These are phyloP conservation scores for Erythrobasidium yunnanense DNA, from an alignment of 768 basidiomycete genomes.

Conservation along the genomic window DNA sequence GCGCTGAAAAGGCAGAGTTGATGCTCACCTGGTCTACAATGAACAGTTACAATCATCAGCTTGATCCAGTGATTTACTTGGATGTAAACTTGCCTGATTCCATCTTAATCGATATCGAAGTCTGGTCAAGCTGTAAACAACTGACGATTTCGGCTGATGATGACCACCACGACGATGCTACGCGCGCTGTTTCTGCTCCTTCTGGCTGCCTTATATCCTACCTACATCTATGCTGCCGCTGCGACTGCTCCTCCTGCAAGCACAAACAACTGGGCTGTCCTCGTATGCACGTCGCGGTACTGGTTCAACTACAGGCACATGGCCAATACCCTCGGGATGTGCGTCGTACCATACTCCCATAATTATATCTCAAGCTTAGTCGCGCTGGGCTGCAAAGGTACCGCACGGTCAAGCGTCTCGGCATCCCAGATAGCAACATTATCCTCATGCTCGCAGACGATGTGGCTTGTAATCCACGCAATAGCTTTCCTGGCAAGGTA, in stretches of 20 bases:
- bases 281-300: slow-evolving; percentile 84
- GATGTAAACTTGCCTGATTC: too few relatives aligned
- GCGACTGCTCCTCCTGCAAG: neutral
- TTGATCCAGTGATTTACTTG: too few relatives aligned
- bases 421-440: slow-evolving; percentile 96
- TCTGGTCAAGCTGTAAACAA: too few relatives aligned
- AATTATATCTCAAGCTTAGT: neutral
- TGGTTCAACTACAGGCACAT: slow-evolving; percentile 97
- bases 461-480: slow-evolving; percentile 81
- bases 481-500: slow-evolving; percentile 81
- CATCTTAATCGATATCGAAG: too few relatives aligned
- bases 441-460: slow-evolving; percentile 99
- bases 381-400: slow-evolving; percentile 53
- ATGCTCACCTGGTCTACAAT: too few relatives aligned
- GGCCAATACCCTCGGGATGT: slow-evolving; percentile 97
- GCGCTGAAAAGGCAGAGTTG: too few relatives aligned
- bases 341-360: slow-evolving; percentile 37
- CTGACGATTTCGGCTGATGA: too few relatives aligned
- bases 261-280: slow-evolving; percentile 97
- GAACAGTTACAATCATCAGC: too few relatives aligned
- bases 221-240: neutral
- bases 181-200: neutral
- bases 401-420: slow-evolving; percentile 91
- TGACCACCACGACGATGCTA: too few relatives aligned
- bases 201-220: neutral